Evolutionary conservation across 441 rosid genomes (phyloP).

Genomic region (Brassica balearica): DNA sequence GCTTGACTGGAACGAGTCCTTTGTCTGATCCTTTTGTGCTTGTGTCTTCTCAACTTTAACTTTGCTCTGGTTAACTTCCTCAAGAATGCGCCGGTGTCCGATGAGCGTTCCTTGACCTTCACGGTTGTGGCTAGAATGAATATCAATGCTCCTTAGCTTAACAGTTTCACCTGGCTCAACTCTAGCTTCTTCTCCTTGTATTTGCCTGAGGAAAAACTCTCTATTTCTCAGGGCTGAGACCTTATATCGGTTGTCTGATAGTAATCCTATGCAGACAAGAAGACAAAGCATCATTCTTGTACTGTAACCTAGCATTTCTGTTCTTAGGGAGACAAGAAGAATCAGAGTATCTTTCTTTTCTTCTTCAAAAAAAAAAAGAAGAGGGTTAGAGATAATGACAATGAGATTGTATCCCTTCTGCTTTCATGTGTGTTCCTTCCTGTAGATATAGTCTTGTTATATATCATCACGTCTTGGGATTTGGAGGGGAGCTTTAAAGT

Average conservation of each 20-base stretch:
- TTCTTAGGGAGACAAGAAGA: slow-evolving; percentile 52
- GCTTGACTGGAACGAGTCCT: slow-evolving; percentile 67
- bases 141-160: slow-evolving; percentile 50
- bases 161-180: slow-evolving; percentile 42
- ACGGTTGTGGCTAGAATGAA: slow-evolving; percentile 44
- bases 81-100: slow-evolving; percentile 49
- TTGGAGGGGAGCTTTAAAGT: slow-evolving; percentile 68
- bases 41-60: slow-evolving; percentile 46
- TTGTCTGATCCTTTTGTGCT: slow-evolving; percentile 43
- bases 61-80: slow-evolving; percentile 47
- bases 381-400: slow-evolving; percentile 44
- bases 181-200: slow-evolving; percentile 42
- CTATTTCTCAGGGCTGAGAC: slow-evolving; percentile 57
- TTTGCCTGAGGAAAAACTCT: slow-evolving; percentile 52
- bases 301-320: slow-evolving; percentile 57
- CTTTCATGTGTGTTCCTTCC: slow-evolving; percentile 55
- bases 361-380: slow-evolving; percentile 37
- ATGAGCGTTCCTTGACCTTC: slow-evolving; percentile 42
- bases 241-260: slow-evolving; percentile 53
- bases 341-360: slow-evolving; percentile 50
- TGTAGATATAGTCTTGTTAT: slow-evolving; percentile 64
- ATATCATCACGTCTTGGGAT: slow-evolving; percentile 68
- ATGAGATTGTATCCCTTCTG: slow-evolving; percentile 48
- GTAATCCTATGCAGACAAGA: slow-evolving; percentile 59
- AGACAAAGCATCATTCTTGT: slow-evolving; percentile 54